A percentile compares a stretch with the other conserved stretches of the same genome.
phyloP scores from a whole-genome alignment of 371 early-diverging fungal species.

The Batkoa obscura region DNA sequence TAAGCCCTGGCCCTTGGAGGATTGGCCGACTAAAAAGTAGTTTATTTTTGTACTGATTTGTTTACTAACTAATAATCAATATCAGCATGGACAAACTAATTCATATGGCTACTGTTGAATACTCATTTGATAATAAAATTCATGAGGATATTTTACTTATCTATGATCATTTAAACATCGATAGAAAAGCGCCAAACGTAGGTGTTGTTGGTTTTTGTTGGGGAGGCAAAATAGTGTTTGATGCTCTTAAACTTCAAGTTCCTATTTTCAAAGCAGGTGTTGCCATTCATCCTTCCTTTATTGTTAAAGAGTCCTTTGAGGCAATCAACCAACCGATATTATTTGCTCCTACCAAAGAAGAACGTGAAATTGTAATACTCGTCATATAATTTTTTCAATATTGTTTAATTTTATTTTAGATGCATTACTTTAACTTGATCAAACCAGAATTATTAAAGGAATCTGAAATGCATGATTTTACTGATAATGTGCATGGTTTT shows the following conservation, averaged over 20 bases:
- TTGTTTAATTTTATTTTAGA: neutral
- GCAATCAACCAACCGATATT: constrained; percentile 30
- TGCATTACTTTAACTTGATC: neutral
- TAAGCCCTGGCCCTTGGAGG: constrained; percentile 14
- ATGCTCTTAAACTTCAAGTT: neutral
- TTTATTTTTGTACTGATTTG: neutral
- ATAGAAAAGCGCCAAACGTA: neutral
- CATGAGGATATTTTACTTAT: neutral
- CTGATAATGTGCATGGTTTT: constrained; percentile 50
- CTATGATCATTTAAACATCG: neutral
- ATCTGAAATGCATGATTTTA: constrained; percentile 30
- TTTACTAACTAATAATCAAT: neutral
- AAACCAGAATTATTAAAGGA: constrained; percentile 21
- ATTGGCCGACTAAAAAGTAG: constrained; percentile 5
- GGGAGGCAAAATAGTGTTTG: neutral
- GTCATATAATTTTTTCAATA: neutral
- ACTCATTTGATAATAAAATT: neutral
- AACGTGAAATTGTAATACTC: constrained; percentile 27
- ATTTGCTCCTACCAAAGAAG: constrained; percentile 36
- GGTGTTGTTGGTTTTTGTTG: constrained; percentile 5
- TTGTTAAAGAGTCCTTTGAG: constrained; percentile 23
- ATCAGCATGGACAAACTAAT: neutral
- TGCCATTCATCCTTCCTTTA: constrained; percentile 27
- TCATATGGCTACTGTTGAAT: neutral
- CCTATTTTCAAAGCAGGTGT: constrained; percentile 23